Percentiles rank a stretch among this genome's conserved stretches.
phyloP scores from a whole-genome alignment of 1,139 yeast species.

The Suhomyces anneliseae region DNA sequence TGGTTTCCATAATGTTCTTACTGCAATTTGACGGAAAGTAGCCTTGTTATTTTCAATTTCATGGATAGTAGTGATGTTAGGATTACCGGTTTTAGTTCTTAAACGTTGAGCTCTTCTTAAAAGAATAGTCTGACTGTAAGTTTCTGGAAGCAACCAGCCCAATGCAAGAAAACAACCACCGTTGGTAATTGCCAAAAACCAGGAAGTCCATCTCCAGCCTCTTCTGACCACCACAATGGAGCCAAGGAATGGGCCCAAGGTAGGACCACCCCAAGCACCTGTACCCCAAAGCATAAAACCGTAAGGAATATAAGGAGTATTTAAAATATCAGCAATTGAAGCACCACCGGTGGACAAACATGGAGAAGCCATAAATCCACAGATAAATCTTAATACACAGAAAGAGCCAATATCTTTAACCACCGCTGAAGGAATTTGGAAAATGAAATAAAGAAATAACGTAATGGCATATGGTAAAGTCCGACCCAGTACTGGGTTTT shows the following conservation, averaged over 20 bases:
- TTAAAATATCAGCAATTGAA: conserved; percentile 28
- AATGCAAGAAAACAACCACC: conserved; percentile 27
- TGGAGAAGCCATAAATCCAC: conserved; percentile 38
- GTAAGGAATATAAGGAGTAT: conserved; percentile 29
- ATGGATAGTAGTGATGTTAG: conserved; percentile 27
- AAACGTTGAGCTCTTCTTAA: conserved; percentile 29
- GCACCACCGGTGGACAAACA: conserved; percentile 40
- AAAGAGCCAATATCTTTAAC: conserved; percentile 29
- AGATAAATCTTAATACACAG: conserved; percentile 30
- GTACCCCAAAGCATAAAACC: conserved; percentile 36
- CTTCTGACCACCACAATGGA: conserved; percentile 27
- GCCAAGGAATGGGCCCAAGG: conserved; percentile 38
- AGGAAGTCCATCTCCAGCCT: conserved; percentile 40
- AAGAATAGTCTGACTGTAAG: conserved; percentile 33
- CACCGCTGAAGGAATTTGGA: conserved; percentile 33
- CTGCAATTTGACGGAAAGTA: conserved; percentile 22
- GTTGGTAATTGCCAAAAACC: conserved; percentile 34
- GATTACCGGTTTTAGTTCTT: conserved; percentile 37
- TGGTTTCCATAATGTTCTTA: conserved; percentile 51
- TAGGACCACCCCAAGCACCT: conserved; percentile 36
- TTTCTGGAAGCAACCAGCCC: conserved; percentile 33
- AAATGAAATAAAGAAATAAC: conserved; percentile 27
- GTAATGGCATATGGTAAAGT: conserved; percentile 35
- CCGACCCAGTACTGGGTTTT: conserved; percentile 51
- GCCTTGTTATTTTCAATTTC: conserved; percentile 23